phyloP scores from a whole-genome alignment of 495 filamentous ascomycete genomes.

The Xylaria nigripes region DNA sequence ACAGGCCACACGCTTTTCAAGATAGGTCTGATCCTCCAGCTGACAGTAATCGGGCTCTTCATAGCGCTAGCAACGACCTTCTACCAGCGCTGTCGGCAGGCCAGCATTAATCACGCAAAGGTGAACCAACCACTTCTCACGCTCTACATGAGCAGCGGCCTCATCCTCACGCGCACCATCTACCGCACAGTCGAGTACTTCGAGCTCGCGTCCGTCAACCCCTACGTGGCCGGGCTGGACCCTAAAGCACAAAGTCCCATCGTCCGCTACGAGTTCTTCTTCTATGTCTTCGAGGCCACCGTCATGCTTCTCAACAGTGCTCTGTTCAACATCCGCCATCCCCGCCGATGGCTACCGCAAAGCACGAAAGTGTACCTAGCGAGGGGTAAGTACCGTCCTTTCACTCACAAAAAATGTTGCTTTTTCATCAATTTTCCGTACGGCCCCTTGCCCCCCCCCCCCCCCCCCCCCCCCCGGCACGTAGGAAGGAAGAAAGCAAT shows the following conservation, averaged over 20 bases:
- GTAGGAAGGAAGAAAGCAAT: too few species aligned
- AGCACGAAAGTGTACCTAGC: constrained; percentile 58
- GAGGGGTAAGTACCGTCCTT: constrained; percentile 28
- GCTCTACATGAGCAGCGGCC: constrained; percentile 52
- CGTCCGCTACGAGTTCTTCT: constrained; percentile 61
- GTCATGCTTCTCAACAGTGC: constrained; percentile 57
- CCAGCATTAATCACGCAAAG: constrained; percentile 45
- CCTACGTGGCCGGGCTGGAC: constrained; percentile 22
- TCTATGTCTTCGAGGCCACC: constrained; percentile 60
- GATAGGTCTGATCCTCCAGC: constrained; percentile 58
- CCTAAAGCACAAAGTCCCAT: constrained; percentile 38
- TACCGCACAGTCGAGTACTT: constrained; percentile 62
- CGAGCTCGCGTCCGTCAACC: constrained; percentile 29
- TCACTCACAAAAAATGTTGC: neutral
- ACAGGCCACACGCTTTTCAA: constrained; percentile 55
- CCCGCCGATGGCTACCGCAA: constrained; percentile 51
- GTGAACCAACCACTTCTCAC: constrained; percentile 51
- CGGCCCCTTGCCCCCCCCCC: neutral
- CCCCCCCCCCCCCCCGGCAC: too few species aligned
- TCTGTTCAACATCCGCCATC: constrained; percentile 56
- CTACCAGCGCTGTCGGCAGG: constrained; percentile 48
- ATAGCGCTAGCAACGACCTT: constrained; percentile 50
- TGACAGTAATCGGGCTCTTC: constrained; percentile 56
- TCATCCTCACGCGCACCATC: constrained; percentile 56
- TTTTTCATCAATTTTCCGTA: neutral